These are phyloP conservation scores for Pythium dissimile DNA, from an alignment of 352 stramenopile species.

Conservation along the genomic window DNA sequence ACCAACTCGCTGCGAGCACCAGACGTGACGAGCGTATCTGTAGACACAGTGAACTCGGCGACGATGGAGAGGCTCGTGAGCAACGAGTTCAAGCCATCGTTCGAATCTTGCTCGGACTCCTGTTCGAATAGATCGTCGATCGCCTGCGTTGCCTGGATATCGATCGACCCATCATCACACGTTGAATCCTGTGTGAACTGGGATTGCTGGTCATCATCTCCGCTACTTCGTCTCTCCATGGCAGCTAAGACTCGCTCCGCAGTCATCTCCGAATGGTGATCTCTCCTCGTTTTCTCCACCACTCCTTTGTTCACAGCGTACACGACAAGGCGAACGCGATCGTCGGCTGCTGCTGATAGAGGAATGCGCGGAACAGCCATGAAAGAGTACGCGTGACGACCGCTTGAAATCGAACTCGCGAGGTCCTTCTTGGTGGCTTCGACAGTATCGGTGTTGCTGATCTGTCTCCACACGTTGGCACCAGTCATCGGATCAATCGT, in stretches of 20 bases:
- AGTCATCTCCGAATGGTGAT: conserved; percentile 71
- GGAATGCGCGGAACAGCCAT: conserved; percentile 76
- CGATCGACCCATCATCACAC: conserved; percentile 10
- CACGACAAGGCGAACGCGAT: conserved; percentile 76
- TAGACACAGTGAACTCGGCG: conserved; percentile 74
- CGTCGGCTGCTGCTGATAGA: conserved; percentile 38
- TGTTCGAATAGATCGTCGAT: conserved; percentile 84
- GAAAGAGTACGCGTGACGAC: conserved; percentile 76
- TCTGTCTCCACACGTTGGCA: conserved; percentile 56
- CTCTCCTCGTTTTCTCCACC: conserved; percentile 1
- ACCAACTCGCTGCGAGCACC: conserved; percentile 63
- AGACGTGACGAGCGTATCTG: conserved; percentile 52
- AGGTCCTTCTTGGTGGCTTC: conserved; percentile 52
- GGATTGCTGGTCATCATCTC: conserved; percentile 24
- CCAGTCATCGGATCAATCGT: conserved; percentile 35
- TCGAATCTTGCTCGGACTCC: conserved; percentile 59
- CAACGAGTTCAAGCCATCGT: conserved; percentile 24
- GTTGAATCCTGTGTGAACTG: conserved; percentile 12
- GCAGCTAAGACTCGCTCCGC: conserved; percentile 65
- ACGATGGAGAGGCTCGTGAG: conserved; percentile 44
- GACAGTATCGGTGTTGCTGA: conserved; percentile 82
- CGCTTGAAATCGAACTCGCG: conserved; percentile 14
- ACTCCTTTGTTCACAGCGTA: conserved; percentile 56
- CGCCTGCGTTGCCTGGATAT: conserved; percentile 32
- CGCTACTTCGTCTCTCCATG: conserved; percentile 56